These are phyloP conservation scores for Penicillium sclerotiorum DNA, from an alignment of 2,329 filamentous ascomycete genomes.

Conservation along the genomic window DNA sequence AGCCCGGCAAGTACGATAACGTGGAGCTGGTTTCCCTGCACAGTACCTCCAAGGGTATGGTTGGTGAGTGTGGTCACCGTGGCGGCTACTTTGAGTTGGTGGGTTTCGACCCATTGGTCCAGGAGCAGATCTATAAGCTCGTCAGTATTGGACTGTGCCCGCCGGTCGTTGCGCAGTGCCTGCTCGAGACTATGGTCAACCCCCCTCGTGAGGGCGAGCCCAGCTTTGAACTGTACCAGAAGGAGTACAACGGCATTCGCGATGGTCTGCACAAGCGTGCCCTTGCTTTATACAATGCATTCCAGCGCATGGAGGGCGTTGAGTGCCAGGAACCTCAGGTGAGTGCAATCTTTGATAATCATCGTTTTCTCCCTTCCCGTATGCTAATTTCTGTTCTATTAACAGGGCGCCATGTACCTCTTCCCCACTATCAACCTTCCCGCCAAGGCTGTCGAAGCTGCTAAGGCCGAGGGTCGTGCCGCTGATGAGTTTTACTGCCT, in stretches of 20 bases:
- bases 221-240: slow-evolving; percentile 78
- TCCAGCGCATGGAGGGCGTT: slow-evolving; percentile 93
- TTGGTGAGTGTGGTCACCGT: slow-evolving; percentile 96
- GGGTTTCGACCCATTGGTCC: slow-evolving; percentile 81
- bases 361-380: not conserved
- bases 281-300: slow-evolving; percentile 83
- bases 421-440: slow-evolving; percentile 91
- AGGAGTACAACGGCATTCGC: slow-evolving; percentile 84
- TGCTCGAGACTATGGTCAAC: slow-evolving; percentile 98
- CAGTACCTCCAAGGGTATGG: slow-evolving; percentile 96
- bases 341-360: slow-evolving; percentile 24
- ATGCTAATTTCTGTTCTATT: slow-evolving; percentile 11
- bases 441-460: slow-evolving; percentile 73
- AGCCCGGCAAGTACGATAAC: slow-evolving; percentile 74
- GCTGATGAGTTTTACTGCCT: slow-evolving; percentile 95
- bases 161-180: slow-evolving; percentile 91
- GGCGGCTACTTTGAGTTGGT: slow-evolving; percentile 97
- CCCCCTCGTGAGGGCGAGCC: slow-evolving; percentile 82
- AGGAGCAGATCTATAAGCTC: slow-evolving; percentile 97
- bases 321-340: slow-evolving; percentile 80
- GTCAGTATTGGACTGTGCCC: slow-evolving; percentile 96
- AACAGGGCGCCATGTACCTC: slow-evolving; percentile 92
- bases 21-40: slow-evolving; percentile 91
- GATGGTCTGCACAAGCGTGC: slow-evolving; percentile 77
- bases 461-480: slow-evolving; percentile 69